A percentile compares a stretch with the other conserved stretches of the same genome.
Evolutionary conservation across 2,329 filamentous ascomycete species (phyloP).

Genomic region (Microascus cirrosus): DNA sequence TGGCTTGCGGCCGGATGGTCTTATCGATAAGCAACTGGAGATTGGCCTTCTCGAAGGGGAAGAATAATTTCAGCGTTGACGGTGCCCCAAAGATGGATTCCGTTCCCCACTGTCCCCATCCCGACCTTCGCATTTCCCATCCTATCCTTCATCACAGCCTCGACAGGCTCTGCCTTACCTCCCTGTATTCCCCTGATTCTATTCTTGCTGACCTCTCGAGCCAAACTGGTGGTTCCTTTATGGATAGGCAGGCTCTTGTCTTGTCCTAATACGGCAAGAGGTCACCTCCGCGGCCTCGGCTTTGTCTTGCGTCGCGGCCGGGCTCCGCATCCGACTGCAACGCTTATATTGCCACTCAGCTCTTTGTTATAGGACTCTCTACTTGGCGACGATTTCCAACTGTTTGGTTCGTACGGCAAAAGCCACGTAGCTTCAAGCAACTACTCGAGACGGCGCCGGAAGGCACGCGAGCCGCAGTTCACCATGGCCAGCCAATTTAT

Average conservation of each 20-base stretch:
- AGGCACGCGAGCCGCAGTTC: neutral
- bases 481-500: conserved; percentile 52
- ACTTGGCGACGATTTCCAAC: neutral
- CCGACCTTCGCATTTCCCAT: neutral
- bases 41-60: neutral
- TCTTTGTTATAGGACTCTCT: neutral
- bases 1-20: neutral
- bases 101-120: neutral
- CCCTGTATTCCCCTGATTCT: neutral
- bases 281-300: neutral
- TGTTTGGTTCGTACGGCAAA: neutral
- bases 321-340: neutral
- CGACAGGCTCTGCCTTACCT: neutral
- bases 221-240: neutral
- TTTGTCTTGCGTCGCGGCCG: neutral
- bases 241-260: neutral
- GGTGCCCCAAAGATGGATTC: neutral
- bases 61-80: neutral
- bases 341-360: neutral
- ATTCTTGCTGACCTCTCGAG: neutral
- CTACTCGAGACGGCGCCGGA: neutral
- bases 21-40: neutral
- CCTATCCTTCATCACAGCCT: neutral
- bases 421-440: neutral
- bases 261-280: neutral